Evolutionary conservation across 2,329 filamentous ascomycete species (phyloP), one percentile per base, ranked within the genome.

Genomic region (Paraphoma sp.): DNA sequence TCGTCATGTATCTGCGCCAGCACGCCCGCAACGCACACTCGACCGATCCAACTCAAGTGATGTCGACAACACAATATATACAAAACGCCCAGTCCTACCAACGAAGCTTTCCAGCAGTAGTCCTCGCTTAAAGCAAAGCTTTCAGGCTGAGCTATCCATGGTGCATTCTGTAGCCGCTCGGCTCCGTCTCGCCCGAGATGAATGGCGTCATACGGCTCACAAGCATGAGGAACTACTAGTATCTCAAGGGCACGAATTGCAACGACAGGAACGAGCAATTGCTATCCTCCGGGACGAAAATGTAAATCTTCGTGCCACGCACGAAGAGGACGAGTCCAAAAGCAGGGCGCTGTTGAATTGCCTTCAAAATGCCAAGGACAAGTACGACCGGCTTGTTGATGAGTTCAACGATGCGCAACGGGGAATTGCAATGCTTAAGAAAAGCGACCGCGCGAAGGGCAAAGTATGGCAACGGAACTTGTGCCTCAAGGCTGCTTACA

Each of bases 391-490:
- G 29, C 56, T 65, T 2, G 42, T 41, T 3, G 30, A 45, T 11
- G 36, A 62, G 9, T 38, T 64, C 4, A 46, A 53, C 8, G 51
- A 65, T 12, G 36, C 51, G 2, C 28, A 49, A 3, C 55, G 55
- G 12, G 45, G 33, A 2, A 50, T 60, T 3, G 36, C 36, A 18
- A 53, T 45, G 3, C 46, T 67, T 6, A 57, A 59, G 46, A 63
- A 62, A 43, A 62, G 57, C 43, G 62, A 65, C n/a, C 56, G 59
- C 12, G 43, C 52, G 7, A 68, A 67, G 17, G 62, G 48, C 5
- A 65, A 63, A 33, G 43, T 65, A 9, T 53, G 52, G 43, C 58
- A 67, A 57, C 58, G 56, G 0, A 67, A 65, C 40, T 42, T 67
- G 16, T 50, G 38, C 12, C 45, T 65, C 11, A 65, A 68, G 44